A percentile compares a stretch with the other conserved stretches of the same genome.
phyloP scores from a whole-genome alignment of 1,139 yeast species.

The Tardiomyces digboiensis region DNA sequence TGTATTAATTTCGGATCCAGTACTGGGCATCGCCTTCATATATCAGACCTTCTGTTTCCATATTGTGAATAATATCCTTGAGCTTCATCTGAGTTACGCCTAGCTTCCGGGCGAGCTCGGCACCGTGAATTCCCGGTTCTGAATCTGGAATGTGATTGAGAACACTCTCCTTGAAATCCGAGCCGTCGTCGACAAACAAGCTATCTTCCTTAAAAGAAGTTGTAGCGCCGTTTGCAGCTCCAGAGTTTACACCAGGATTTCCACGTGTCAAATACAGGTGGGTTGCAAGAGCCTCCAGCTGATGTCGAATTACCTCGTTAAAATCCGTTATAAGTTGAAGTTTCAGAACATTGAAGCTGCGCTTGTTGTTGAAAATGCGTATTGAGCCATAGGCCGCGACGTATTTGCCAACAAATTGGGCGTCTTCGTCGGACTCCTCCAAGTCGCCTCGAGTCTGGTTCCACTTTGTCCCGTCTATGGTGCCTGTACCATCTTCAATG shows the following conservation, averaged over 20 bases:
- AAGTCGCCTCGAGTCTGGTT: slow-evolving; percentile 23
- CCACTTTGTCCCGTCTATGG: slow-evolving; percentile 53
- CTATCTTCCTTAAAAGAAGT: slow-evolving; percentile 1
- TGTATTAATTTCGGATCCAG: neutral
- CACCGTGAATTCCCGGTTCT: neutral
- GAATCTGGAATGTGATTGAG: neutral
- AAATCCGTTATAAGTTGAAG: slow-evolving; percentile 55
- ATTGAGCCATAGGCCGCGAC: slow-evolving; percentile 66
- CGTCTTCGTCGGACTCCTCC: slow-evolving; percentile 20
- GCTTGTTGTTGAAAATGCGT: slow-evolving; percentile 59
- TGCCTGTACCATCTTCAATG: slow-evolving; percentile 83
- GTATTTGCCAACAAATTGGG: slow-evolving; percentile 34
- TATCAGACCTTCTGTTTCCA: neutral
- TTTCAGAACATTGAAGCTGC: slow-evolving; percentile 54
- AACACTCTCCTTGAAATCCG: neutral
- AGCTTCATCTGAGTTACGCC: neutral
- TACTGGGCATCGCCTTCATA: neutral
- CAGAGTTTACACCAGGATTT: slow-evolving; percentile 1
- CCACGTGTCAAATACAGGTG: slow-evolving; percentile 31
- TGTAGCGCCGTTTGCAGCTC: neutral
- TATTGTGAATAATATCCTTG: neutral
- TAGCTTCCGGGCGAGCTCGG: neutral
- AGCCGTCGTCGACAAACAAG: slow-evolving; percentile 1
- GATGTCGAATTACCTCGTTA: slow-evolving; percentile 71
- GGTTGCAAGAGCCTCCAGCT: slow-evolving; percentile 57